These are phyloP conservation scores for Eimeria acervulina DNA, from an alignment of 169 alveolate species.

Conservation along the genomic window DNA sequence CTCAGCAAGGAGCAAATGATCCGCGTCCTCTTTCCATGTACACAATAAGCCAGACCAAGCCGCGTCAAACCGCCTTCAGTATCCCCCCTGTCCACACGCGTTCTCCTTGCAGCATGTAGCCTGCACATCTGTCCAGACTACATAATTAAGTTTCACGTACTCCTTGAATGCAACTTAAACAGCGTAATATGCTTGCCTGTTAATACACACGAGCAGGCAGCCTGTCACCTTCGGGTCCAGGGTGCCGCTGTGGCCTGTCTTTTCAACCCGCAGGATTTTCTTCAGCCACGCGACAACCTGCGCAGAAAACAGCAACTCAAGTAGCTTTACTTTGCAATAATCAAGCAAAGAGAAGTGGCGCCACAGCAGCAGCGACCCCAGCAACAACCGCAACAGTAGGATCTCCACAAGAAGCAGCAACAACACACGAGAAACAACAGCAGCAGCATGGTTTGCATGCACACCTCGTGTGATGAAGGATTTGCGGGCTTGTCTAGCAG, in stretches of 20 bases:
- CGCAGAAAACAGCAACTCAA: background rate
- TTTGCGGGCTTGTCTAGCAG: conserved; percentile 99
- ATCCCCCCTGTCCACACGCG: background rate
- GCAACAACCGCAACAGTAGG: background rate
- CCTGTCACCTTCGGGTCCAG: conserved; percentile 99
- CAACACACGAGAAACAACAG: background rate
- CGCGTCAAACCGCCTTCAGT: background rate
- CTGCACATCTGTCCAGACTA: background rate
- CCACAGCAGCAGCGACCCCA: background rate
- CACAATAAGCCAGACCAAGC: background rate
- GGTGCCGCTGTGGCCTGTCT: conserved; percentile 99
- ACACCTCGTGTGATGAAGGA: conserved; percentile 99
- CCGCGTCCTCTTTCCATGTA: background rate
- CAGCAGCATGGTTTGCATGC: background rate
- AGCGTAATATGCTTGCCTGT: conserved; percentile 83
- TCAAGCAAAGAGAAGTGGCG: background rate
- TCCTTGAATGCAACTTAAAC: background rate
- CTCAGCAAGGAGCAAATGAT: too few relatives aligned
- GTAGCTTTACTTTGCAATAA: background rate
- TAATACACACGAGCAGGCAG: conserved; percentile 98
- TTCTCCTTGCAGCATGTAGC: background rate
- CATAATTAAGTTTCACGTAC: too few relatives aligned
- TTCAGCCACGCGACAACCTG: conserved; percentile 99
- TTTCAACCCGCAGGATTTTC: conserved; percentile 98
- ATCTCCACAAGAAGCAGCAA: background rate